Base-by-base conservation (phyloP, 768 basidiomycete genomes). In the Hydnomerulius pinastri region DNA sequence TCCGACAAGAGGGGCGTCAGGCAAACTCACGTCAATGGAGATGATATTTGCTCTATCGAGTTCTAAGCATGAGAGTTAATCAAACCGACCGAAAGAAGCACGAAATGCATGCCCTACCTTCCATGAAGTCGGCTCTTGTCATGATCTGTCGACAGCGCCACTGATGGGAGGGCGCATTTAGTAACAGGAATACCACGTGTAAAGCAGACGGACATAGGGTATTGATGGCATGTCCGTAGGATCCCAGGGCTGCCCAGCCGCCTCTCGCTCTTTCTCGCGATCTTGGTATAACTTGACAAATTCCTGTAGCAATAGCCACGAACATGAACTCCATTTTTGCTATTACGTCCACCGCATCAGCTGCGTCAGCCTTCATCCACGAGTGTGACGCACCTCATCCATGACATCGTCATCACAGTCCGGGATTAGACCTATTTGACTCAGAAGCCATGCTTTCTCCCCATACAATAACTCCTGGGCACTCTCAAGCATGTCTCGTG, bases 381-480 rank as follows among this genome's bases (percentile, higher is more conserved):
- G 32, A 36, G 46, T 12, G 24, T 46, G 39, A 65, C 73, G 55
- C 57, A 88, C 88, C 76, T 92, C 92, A 67, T 93, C 92, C 91
- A 90, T 90, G 50, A 90, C 83, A 61, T 90, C 87, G 69, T 90
- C 88, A 65, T 92, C 90, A 61, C 82, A 85, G 62, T 90, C 90
- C 7, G 81, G 79, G 50, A 93, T 92, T 41, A 92, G 73, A 3
- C 75, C 90, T 36, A 91, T 86, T 65, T 86, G 86, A 60, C 84
- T 87, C 20, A 85, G 73, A 27, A 92, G 71, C 87, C 90, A 92
- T 23, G 77, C 83, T 61, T 88, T 89, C 70, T 94, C 92, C 9
- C 81, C 77, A n/a, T 73, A 61, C 3, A 90, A 72, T 62, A 90
- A 69, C 46, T 84, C 75, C 48, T 77, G 69, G n/a, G 91, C 87